Evolutionary conservation across 1,284 basidiomycete species (phyloP), one percentile per base, ranked within the genome.

Genomic region (Malassezia slooffiae): DNA sequence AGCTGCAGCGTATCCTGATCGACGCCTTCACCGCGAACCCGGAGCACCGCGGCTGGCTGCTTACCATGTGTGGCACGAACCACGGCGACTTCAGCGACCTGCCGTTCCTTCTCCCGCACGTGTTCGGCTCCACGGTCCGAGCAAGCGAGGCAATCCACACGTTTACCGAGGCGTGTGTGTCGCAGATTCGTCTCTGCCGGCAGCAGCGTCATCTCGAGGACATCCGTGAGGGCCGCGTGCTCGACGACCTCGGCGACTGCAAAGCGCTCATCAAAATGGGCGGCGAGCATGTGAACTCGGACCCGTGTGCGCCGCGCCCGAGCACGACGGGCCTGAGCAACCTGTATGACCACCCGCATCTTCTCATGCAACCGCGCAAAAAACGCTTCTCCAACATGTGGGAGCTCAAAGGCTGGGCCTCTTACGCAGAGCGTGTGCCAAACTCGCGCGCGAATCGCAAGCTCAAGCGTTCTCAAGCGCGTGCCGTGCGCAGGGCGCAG

Each of bases 61-160:
- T 63, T 38, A 62, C 58, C 16, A 41, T 64, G 17, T 43, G 47
- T 30, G 61, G 61, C 12, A 47, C 53, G 21, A 56, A 63, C 41
- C 60, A 65, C 26, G 47, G 55, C 26, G 57, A 59, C 35, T 62
- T 63, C 31, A 44, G 38, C 20, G 62, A 65, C 47, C 49, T 58
- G 32, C 62, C 62, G 4, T 55, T 52, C 32, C 36, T 65, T 11
- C 39, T 65, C 15, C 60, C 62, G 1, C 49, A 21, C 34, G 40
- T 65, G 19, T 61, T 65, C 24, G 38, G 58, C n/a, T 61, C 61
- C 20, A 54, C 55, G 9, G 47, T 65, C 19, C 37, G 48, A 10
- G 54, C 58, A 5, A 32, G n/a, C 2, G 44, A 52, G n/a, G 46
- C 55, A 4, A 51, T 62, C 16, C 46, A 41, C 13, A 46, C 60